Percentiles rank a stretch among this genome's conserved stretches.
Evolutionary conservation across 352 stramenopile species (phyloP).

Genomic region (Chrysophaeum taylorii): DNA sequence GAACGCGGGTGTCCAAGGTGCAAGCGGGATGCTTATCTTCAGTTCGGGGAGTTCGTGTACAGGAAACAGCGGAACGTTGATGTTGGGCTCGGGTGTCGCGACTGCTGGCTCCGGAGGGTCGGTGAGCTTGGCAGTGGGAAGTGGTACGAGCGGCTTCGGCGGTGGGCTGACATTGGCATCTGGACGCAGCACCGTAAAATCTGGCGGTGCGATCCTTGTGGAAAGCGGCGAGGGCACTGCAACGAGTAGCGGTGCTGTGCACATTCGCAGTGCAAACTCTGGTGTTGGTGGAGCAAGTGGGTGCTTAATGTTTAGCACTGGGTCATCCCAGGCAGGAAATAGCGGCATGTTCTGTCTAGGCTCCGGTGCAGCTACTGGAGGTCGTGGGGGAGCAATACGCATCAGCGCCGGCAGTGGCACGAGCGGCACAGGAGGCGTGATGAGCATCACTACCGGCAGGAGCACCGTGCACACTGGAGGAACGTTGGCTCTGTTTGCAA

Average conservation of each 20-base stretch:
- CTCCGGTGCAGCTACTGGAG: conserved; percentile 22
- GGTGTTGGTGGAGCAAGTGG: conserved; percentile 25
- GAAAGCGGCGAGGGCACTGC: conserved; percentile 15
- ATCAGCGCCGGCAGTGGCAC: conserved; percentile 21
- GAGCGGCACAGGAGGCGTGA: background rate
- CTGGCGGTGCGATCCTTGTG: conserved; percentile 10
- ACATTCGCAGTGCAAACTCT: background rate
- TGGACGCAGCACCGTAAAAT: background rate
- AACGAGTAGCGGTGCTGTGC: background rate
- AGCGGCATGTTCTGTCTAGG: conserved; percentile 37
- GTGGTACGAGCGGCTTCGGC: conserved; percentile 27
- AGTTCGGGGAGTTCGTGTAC: conserved; percentile 18
- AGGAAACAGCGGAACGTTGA: conserved; percentile 9
- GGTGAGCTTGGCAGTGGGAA: conserved; percentile 26
- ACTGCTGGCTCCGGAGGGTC: conserved; percentile 21
- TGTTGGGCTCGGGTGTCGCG: conserved; percentile 5
- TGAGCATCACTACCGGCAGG: background rate
- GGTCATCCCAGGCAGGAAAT: conserved; percentile 26
- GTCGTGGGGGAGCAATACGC: conserved; percentile 23
- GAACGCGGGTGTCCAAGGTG: conserved; percentile 16
- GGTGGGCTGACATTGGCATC: conserved; percentile 17
- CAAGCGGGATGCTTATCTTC: conserved; percentile 17
- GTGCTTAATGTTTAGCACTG: conserved; percentile 27
- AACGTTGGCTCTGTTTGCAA: background rate
- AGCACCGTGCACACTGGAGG: conserved; percentile 1